Evolutionary conservation across 2,329 filamentous ascomycete genomes (phyloP), one percentile per base, ranked within the genome.

Genomic region (Helminthosporium solani): DNA sequence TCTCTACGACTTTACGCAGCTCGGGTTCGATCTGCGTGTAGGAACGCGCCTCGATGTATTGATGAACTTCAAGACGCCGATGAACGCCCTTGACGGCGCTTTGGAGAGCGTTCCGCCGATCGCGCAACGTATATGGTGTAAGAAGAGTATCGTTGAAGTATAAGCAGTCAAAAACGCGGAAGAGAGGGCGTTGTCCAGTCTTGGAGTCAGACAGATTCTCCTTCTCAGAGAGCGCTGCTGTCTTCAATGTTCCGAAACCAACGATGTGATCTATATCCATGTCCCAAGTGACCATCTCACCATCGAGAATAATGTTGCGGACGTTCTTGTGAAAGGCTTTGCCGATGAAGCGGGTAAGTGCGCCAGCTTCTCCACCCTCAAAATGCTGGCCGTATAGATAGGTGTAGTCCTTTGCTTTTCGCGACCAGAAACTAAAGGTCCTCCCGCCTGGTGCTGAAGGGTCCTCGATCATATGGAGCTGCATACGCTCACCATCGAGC

Each of bases 231-330:
- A 95, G 71, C 0, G 92, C 92, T 0, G 91, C 92, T 1, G 90
- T 92, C 71, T 99, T 99, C 39, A 99, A 78, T 0, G 89, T 95
- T 7, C 94, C 94, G 67, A 99, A 99, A 0, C 87, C 84, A 14
- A 95, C 86, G 42, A 94, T 87, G 44, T 87, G 87, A 71, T 96
- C 87, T 40, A 87, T 78, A 35, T 86, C 83, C 50, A 90, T 88
- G 64, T 97, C 90, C 94, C 94, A 99, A 0, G 91, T 96, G 47
- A 99, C 90, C 94, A 99, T 99, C 68, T 99, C 94, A 8, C 94
- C 94, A 60, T 99, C 94, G 0, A 99, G 78, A 40, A 99, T 96
- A 54, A 96, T 79, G 63, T 88, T 96, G 14, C 85, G 79, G 0
- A 97, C 90, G 1, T 85, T 84, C 1, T 83, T 74, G 2, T 84